These are phyloP conservation scores for Chamaecyparis obtusa DNA, from an alignment of 75 land plant species.

Conservation along the genomic window DNA sequence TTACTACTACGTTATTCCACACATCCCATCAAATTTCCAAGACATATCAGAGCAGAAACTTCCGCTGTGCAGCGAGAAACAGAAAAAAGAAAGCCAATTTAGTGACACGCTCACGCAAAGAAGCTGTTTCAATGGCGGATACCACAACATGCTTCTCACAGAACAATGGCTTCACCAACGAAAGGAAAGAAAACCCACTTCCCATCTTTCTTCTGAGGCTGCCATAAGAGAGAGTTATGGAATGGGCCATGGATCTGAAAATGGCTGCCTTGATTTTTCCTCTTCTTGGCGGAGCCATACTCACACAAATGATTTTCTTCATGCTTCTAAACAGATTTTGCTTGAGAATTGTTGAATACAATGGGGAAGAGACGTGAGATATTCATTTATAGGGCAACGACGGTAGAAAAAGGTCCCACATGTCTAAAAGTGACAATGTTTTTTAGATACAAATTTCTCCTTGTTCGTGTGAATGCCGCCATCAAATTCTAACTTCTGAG, in stretches of 20 bases:
- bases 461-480: too few relatives aligned
- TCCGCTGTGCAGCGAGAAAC: neutral
- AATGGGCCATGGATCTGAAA: neutral
- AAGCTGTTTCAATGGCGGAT: neutral
- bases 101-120: neutral
- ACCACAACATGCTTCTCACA: neutral
- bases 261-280: neutral
- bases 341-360: too few relatives aligned
- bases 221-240: neutral
- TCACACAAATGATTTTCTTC: neutral
- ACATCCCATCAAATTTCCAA: too few relatives aligned
- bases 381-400: too few relatives aligned
- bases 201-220: neutral
- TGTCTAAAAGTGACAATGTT: too few relatives aligned
- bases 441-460: too few relatives aligned
- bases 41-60: neutral
- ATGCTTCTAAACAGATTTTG: neutral
- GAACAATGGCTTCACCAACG: too few relatives aligned
- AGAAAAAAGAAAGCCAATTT: neutral
- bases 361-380: too few relatives aligned
- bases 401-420: too few relatives aligned
- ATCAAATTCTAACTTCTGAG: too few relatives aligned
- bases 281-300: neutral
- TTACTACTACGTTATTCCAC: too few relatives aligned
- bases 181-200: neutral